Evolutionary conservation across 768 basidiomycete species (phyloP).

Genomic region (Neoboletus subvelutipes): DNA sequence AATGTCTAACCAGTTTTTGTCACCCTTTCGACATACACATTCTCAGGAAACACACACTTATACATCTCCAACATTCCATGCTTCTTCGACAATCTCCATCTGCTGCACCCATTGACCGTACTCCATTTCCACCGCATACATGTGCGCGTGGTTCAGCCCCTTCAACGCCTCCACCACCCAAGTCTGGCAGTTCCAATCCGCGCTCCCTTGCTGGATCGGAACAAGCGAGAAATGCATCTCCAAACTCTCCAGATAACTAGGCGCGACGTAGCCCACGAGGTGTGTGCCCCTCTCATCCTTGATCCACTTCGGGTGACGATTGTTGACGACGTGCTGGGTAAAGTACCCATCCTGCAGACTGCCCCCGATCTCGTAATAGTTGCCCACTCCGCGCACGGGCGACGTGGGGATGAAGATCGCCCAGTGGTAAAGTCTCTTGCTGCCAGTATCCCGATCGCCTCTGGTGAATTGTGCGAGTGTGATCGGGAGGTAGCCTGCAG

Average conservation of each 20-base stretch:
- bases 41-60: neutral
- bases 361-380: conserved; percentile 20
- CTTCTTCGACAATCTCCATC: conserved; percentile 16
- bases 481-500: conserved; percentile 15
- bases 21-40: neutral
- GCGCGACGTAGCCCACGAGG: conserved; percentile 13
- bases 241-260: neutral
- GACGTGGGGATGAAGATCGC: conserved; percentile 27
- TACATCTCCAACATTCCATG: conserved; percentile 19
- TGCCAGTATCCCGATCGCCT: conserved; percentile 1
- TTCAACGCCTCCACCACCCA: conserved; percentile 21
- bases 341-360: conserved; percentile 12
- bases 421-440: conserved; percentile 9
- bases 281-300: conserved; percentile 15
- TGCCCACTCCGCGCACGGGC: conserved; percentile 16
- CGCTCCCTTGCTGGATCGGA: conserved; percentile 7
- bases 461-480: conserved; percentile 15
- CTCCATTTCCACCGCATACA: conserved; percentile 20
- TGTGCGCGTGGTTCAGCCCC: conserved; percentile 11
- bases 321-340: conserved; percentile 15
- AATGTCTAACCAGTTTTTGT: neutral
- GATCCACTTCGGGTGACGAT: conserved; percentile 16
- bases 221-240: conserved; percentile 14
- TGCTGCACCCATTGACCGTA: conserved; percentile 9
- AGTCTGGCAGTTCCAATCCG: conserved; percentile 21